Evolutionary conservation across 768 basidiomycete species (phyloP), one percentile per base, ranked within the genome.

Genomic region (Tylopilus felleus): DNA sequence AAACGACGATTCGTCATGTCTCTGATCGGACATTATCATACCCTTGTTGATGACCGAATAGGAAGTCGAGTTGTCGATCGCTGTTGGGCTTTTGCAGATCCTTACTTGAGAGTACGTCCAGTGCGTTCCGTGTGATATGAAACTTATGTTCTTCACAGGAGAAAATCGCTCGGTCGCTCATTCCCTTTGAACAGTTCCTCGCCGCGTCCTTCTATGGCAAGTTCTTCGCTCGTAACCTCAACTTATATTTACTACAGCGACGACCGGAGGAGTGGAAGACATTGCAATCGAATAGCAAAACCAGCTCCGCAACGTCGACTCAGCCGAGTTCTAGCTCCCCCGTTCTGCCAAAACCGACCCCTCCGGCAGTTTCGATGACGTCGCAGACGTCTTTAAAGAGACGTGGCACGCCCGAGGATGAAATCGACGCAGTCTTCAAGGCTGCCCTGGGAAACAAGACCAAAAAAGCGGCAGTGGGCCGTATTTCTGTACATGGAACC

Each of bases 1-100:
- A 87, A 89, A 58, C 82, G 90, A 9, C 75, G 79, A 58, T 79
- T 96, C 46, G 80, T 97, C 42, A 74, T 85, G 66, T 76, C 80
- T 5, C 84, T 96, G 64, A 80, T 93, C 36, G 90, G 86, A 7
- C 80, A 86, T 55, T 97, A 86, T 71, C 85, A 88, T 65, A 65
- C 74, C 28, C 83, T 99, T 31, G 90, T 89, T 6, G 89, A 95
- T 66, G 93, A 98, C 67, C 84, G 88, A 42, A 83, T 97, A 58
- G 97, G 97, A 42, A 92, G 90, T 62, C 80, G 93, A 44, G 85
- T 98, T 1, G 90, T 82, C 5, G 96, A 95, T 63, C 84, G 88
- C n/a, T 90, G 88, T 60, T 98, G 93, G 93, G 83, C 79, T 1
- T 84, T 81, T 57, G 86, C 90, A n/a, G 97, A 99, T 72, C 86